phyloP scores from a whole-genome alignment of 805 yeast species.

The Yamadazyma laniorum region DNA sequence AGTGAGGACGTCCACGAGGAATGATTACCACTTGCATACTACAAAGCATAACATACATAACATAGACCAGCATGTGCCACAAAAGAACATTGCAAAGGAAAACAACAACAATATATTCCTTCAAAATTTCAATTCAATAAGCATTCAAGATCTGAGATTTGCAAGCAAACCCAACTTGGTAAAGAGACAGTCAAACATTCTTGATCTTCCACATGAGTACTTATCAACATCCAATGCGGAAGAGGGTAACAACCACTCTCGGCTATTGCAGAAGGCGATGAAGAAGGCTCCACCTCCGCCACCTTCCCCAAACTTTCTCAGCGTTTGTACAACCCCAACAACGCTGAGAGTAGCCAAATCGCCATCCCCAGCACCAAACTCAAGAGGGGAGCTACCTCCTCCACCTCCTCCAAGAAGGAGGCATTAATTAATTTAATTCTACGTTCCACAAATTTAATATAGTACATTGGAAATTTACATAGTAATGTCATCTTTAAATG shows the following conservation, averaged over 20 bases:
- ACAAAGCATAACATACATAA: conserved; percentile 33
- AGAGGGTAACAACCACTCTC: not conserved
- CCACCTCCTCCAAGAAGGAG: conserved; percentile 37
- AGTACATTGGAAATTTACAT: conserved; percentile 17
- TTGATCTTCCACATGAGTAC: conserved; percentile 35
- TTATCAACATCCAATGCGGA: conserved; percentile 15
- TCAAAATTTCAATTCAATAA: conserved; percentile 5
- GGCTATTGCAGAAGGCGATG: conserved; percentile 24
- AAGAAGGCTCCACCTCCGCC: conserved; percentile 43
- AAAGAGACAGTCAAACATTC: conserved; percentile 18
- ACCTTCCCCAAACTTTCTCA: conserved; percentile 18
- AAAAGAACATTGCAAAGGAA: conserved; percentile 13
- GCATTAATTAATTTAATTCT: not conserved
- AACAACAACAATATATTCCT: conserved; percentile 32
- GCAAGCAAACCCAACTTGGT: conserved; percentile 2
- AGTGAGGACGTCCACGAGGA: conserved; percentile 31
- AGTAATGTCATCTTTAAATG: conserved; percentile 57
- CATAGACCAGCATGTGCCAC: conserved; percentile 1
- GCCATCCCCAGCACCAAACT: not conserved
- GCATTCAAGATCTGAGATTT: not conserved
- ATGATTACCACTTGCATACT: conserved; percentile 36
- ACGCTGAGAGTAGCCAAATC: not conserved
- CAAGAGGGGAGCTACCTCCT: conserved; percentile 17
- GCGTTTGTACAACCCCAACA: conserved; percentile 3
- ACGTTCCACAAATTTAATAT: not conserved